These are phyloP conservation scores for Rubus idaeus DNA, from an alignment of 306 rosid species.

Conservation along the genomic window DNA sequence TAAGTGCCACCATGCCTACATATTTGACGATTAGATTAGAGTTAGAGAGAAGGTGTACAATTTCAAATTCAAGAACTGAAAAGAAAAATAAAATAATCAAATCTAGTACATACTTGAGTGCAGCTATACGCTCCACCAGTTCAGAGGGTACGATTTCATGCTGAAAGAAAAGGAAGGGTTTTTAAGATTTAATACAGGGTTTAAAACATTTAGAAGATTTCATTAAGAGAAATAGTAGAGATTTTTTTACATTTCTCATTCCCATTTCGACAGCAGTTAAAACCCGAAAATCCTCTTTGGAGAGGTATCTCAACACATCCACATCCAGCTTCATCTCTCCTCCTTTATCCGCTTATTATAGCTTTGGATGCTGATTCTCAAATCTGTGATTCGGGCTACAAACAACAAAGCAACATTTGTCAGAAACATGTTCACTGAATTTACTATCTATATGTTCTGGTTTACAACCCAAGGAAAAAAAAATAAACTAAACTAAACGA, in stretches of 20 bases:
- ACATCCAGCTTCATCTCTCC: constrained; percentile 76
- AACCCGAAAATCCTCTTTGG: constrained; percentile 92
- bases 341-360: not conserved
- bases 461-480: not conserved
- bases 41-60: not conserved
- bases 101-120: constrained; percentile 47
- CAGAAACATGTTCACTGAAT: not conserved
- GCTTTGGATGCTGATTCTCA: not conserved
- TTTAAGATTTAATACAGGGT: not conserved
- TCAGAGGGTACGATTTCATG: constrained; percentile 82
- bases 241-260: constrained; percentile 68
- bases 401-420: not conserved
- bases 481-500: too few relatives aligned
- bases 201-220: not conserved
- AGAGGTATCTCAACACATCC: constrained; percentile 70
- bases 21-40: not conserved
- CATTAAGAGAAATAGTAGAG: not conserved
- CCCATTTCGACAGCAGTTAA: constrained; percentile 92
- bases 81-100: not conserved
- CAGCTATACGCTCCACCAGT: constrained; percentile 72
- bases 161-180: constrained; percentile 34
- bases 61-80: not conserved
- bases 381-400: not conserved
- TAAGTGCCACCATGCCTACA: constrained; percentile 90
- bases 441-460: not conserved